Evolutionary conservation across 768 basidiomycete genomes (phyloP), one percentile per base, ranked within the genome.

Genomic region (Tylopilus plumbeoviolaceoides): DNA sequence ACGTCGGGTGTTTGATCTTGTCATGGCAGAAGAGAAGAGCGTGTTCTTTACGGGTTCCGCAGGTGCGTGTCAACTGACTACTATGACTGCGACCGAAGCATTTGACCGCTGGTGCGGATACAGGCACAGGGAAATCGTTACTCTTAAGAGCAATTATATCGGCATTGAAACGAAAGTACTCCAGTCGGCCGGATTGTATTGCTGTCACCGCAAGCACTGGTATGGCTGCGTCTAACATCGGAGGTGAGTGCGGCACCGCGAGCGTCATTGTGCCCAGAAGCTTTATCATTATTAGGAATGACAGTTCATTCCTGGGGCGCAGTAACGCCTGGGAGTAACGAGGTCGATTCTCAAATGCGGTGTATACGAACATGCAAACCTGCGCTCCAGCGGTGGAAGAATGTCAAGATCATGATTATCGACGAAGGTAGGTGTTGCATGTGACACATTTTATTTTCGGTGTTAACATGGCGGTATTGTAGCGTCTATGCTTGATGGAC

Each of bases 401-500:
- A 73, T 25, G 79, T 77, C 2, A 75, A 78, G 57, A 78, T 82
- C 2, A 73, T 87, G 47, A 75, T 88, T 53, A 77, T 87, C 23
- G 85, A 87, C 57, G 84, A 87, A 69, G 75, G 84, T 82, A 48
- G 53, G 74, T 60, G 10, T 12, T 10, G 3, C 25, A 15, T 15
- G 27, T 18, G 27, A 18, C n/a, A 23, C 1, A 2, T 18, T 18
- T 2, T 1, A 8, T 39, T 1, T 18, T 2, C 11, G 14, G 12
- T n/a, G 39, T 15, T 17, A 1, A 51, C 2, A 9, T 45, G 2
- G 23, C 21, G 36, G 5, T 20, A 25, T 25, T 43, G 3, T 41
- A 87, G 84, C 85, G 1, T 87, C 86, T 1, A 87, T 87, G 86
- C 75, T 88, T 14, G 83, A 87, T 59, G 85, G 78, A 1, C 65